phyloP scores from a whole-genome alignment of 768 basidiomycete genomes.

The Lactarius vividus region DNA sequence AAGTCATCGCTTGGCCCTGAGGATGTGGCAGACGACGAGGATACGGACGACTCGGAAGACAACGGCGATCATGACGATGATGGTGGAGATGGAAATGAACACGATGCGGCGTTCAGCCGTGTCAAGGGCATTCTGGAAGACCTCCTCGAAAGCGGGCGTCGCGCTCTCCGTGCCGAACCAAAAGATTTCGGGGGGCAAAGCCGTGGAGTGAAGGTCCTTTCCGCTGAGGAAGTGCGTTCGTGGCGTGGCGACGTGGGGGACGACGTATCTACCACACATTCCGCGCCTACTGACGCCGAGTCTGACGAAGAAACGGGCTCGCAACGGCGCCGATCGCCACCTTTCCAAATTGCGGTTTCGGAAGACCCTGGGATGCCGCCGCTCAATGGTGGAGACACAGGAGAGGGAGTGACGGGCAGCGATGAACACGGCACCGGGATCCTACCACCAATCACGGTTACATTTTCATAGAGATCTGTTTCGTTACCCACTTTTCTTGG shows the following conservation, averaged over 20 bases:
- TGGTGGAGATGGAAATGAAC: slow-evolving; percentile 31
- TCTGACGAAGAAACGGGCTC: slow-evolving; percentile 25
- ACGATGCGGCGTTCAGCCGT: slow-evolving; percentile 60
- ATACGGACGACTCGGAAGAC: slow-evolving; percentile 30
- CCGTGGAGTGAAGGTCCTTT: slow-evolving; percentile 63
- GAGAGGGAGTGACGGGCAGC: slow-evolving; percentile 30
- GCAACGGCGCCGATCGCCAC: slow-evolving; percentile 26
- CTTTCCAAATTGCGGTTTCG: slow-evolving; percentile 28
- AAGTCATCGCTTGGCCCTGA: slow-evolving; percentile 48
- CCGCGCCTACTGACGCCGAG: slow-evolving; percentile 23
- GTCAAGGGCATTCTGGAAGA: slow-evolving; percentile 62
- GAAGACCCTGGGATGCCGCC: slow-evolving; percentile 25
- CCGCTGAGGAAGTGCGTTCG: slow-evolving; percentile 64
- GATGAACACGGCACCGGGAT: slow-evolving; percentile 24
- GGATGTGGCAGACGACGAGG: slow-evolving; percentile 42
- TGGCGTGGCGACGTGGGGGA: slow-evolving; percentile 42
- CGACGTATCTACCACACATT: slow-evolving; percentile 21
- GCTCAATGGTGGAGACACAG: slow-evolving; percentile 33
- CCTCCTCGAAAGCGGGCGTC: slow-evolving; percentile 55
- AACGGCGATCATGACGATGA: slow-evolving; percentile 42
- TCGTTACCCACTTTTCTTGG: not conserved
- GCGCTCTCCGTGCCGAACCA: slow-evolving; percentile 58
- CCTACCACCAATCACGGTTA: slow-evolving; percentile 46
- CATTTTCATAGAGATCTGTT: slow-evolving; percentile 36
- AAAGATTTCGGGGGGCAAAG: slow-evolving; percentile 47